Conservation (phyloP, 1,139 yeast species). For the Scheffersomyces illinoinensis region DNA sequence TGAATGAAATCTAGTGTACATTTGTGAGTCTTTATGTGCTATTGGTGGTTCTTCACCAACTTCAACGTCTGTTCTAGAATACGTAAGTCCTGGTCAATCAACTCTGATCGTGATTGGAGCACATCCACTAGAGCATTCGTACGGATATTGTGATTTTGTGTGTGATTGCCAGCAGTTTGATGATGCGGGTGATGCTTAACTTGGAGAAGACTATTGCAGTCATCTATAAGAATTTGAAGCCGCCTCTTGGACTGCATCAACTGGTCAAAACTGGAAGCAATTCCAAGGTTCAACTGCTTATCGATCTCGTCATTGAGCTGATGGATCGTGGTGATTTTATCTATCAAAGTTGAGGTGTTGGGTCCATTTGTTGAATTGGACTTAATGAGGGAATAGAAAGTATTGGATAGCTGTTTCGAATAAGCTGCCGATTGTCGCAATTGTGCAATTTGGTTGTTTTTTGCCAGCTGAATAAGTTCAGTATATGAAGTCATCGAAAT, state of each 20-base stretch:
- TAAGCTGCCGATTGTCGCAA: constrained; percentile 29
- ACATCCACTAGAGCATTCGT: constrained; percentile 11
- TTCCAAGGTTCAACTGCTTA: constrained; percentile 31
- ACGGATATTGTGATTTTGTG: neutral
- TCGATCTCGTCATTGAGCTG: constrained; percentile 41
- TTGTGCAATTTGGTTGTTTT: constrained; percentile 31
- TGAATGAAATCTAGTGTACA: neutral
- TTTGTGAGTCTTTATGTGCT: neutral
- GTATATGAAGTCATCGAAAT: constrained; percentile 21
- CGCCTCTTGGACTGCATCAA: constrained; percentile 22
- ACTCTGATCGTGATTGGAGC: constrained; percentile 23
- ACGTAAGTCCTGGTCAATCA: constrained; percentile 24
- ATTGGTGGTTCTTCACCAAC: constrained; percentile 4
- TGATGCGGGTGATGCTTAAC: neutral
- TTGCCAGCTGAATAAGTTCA: constrained; percentile 36
- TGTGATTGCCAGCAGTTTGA: neutral
- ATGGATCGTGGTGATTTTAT: constrained; percentile 48
- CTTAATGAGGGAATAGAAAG: constrained; percentile 25
- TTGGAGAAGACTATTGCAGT: constrained; percentile 9
- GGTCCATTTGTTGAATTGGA: constrained; percentile 27
- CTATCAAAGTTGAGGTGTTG: constrained; percentile 28
- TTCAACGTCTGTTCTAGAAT: constrained; percentile 21
- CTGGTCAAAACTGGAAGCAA: constrained; percentile 17
- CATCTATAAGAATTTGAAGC: constrained; percentile 19
- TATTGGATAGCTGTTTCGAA: constrained; percentile 28